These are phyloP conservation scores for Cutaneotrichosporon curvatum DNA, from an alignment of 1,284 basidiomycete species.

Conservation along the genomic window DNA sequence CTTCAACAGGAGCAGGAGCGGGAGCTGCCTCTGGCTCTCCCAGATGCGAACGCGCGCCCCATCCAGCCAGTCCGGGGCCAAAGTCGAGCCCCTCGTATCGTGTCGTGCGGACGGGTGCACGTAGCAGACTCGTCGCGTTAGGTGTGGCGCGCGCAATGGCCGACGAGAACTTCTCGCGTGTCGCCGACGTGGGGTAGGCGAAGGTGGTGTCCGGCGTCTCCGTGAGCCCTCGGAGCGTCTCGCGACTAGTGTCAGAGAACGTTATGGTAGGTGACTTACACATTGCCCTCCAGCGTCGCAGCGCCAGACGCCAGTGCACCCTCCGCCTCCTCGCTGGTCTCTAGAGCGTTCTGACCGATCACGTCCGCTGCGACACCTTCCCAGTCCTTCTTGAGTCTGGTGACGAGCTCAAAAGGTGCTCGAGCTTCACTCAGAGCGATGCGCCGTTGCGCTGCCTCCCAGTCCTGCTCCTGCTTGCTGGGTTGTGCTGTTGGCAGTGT, in stretches of 20 bases:
- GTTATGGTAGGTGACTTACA: neutral
- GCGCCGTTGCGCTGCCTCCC: constrained; percentile 36
- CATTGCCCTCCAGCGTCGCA: constrained; percentile 18
- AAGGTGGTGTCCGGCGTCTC: constrained; percentile 1
- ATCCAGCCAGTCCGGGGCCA: constrained; percentile 20
- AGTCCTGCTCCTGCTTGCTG: constrained; percentile 26
- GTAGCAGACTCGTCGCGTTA: constrained; percentile 34
- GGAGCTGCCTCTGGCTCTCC: constrained; percentile 35
- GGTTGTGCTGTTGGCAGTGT: neutral
- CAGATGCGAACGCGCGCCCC: constrained; percentile 35
- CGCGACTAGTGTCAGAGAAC: neutral
- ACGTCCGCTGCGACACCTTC: constrained; percentile 26
- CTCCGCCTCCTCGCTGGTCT: constrained; percentile 23
- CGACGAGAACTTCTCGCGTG: constrained; percentile 31
- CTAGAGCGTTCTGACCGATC: constrained; percentile 23
- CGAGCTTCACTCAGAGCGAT: constrained; percentile 28
- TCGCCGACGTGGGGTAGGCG: constrained; percentile 9
- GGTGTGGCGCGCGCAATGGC: constrained; percentile 37
- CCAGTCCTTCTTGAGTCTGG: constrained; percentile 33
- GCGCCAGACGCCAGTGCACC: constrained; percentile 20
- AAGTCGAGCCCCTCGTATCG: constrained; percentile 7
- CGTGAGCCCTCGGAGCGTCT: constrained; percentile 2
- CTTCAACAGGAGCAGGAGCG: constrained; percentile 12
- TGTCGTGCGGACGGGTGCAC: constrained; percentile 12
- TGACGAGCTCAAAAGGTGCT: constrained; percentile 36